phyloP scores from a whole-genome alignment of 2,329 filamentous ascomycete genomes.

The Ploettnerulaceae sp. region DNA sequence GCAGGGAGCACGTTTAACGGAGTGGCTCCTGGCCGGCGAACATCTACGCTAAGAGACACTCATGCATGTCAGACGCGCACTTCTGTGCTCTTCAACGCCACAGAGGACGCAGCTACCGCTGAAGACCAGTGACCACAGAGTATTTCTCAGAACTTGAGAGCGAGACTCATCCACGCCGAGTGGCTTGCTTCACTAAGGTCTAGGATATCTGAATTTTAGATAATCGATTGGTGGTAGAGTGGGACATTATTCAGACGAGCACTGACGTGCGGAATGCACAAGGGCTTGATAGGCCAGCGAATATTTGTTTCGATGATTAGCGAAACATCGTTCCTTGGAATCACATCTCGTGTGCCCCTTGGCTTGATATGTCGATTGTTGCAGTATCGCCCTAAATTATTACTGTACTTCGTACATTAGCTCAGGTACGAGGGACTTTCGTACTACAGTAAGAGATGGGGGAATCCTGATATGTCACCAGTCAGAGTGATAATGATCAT shows the following conservation, averaged over 20 bases:
- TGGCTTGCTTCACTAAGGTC: constrained; percentile 2
- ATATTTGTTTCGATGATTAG: constrained; percentile 20
- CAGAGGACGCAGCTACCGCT: constrained; percentile 5
- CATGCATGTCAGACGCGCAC: constrained; percentile 20
- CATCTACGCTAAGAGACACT: constrained; percentile 12
- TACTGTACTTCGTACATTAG: no score
- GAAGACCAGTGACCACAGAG: no score
- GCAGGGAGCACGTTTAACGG: constrained; percentile 12
- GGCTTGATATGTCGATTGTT: constrained; percentile 9
- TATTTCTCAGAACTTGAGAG: constrained; percentile 7
- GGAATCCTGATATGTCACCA: neutral
- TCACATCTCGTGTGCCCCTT: constrained; percentile 12
- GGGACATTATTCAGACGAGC: constrained; percentile 13
- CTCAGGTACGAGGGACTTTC: no score
- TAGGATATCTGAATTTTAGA: constrained; percentile 16
- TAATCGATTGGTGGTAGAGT: constrained; percentile 19
- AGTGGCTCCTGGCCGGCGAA: constrained; percentile 13
- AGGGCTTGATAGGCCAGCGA: constrained; percentile 21
- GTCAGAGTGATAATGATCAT: neutral
- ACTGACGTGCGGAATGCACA: constrained; percentile 14
- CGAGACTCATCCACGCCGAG: constrained; percentile 11
- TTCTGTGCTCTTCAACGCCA: constrained; percentile 7
- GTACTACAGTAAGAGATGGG: no score
- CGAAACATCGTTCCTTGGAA: constrained; percentile 16
- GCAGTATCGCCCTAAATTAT: neutral